Conservation (phyloP, 805 yeast genomes). For the Teunomyces atbi region DNA sequence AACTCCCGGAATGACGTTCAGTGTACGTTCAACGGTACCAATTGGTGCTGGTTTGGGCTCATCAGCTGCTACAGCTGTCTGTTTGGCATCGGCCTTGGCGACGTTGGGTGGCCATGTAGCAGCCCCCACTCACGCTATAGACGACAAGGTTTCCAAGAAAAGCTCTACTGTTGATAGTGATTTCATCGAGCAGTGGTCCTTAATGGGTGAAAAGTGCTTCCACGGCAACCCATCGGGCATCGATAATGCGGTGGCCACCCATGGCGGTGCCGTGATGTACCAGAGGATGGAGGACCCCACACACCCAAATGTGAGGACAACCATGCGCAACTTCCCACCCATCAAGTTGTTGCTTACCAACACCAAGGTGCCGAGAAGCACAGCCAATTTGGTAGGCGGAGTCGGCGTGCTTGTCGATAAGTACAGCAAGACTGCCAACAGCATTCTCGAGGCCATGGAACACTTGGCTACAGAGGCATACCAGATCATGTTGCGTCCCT, state of each 20-base stretch:
- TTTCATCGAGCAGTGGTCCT: conserved; percentile 84
- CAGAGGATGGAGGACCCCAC: conserved; percentile 58
- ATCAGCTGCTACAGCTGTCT: conserved; percentile 86
- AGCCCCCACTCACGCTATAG: conserved; percentile 31
- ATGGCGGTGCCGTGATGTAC: conserved; percentile 93
- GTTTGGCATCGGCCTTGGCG: conserved; percentile 72
- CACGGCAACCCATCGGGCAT: conserved; percentile 97
- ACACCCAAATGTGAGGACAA: conserved; percentile 58
- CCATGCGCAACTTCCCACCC: conserved; percentile 72
- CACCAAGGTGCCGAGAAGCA: conserved; percentile 82
- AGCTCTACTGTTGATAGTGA: conserved; percentile 32
- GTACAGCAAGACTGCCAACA: conserved; percentile 53
- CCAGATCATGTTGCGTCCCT: conserved; percentile 54
- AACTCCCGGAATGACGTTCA: conserved; percentile 54
- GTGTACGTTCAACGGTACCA: conserved; percentile 81
- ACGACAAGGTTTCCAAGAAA: conserved; percentile 30
- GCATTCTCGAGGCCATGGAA: conserved; percentile 75
- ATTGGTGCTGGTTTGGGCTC: conserved; percentile 97
- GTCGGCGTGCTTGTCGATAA: conserved; percentile 58
- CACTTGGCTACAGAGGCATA: conserved; percentile 72
- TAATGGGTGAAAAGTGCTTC: conserved; percentile 90
- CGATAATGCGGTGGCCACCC: conserved; percentile 93
- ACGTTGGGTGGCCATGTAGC: conserved; percentile 55
- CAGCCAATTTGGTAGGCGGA: conserved; percentile 76
- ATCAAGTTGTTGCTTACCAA: conserved; percentile 75